A percentile compares a stretch with the other conserved stretches of the same genome.
Evolutionary conservation across 306 rosid species (phyloP).

Genomic region (Pachyrhizus erosus): DNA sequence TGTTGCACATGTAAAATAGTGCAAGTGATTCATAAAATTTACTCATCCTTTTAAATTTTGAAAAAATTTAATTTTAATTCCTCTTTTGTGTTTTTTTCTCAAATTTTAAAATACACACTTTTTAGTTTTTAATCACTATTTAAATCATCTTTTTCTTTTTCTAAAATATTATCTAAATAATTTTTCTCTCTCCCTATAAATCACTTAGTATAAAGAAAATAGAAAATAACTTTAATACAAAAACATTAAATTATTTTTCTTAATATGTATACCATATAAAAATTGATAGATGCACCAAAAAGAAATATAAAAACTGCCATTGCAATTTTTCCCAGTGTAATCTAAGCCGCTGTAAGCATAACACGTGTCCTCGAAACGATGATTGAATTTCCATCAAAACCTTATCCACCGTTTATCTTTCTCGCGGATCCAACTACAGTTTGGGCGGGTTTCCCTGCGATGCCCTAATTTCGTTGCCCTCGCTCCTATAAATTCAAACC

Average conservation of each 20-base stretch:
- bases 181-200: too few species aligned
- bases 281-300: background rate
- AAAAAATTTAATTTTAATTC: too few species aligned
- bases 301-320: background rate
- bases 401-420: slow-evolving; percentile 11
- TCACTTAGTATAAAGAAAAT: too few species aligned
- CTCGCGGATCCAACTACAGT: background rate
- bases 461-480: slow-evolving; percentile 50
- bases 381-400: background rate
- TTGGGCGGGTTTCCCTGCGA: background rate
- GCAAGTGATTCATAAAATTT: too few species aligned
- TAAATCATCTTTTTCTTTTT: too few species aligned
- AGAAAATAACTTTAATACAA: background rate
- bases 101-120: too few species aligned
- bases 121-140: too few species aligned
- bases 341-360: background rate
- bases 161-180: too few species aligned
- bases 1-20: too few species aligned
- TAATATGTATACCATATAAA: background rate
- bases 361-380: background rate
- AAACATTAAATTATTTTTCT: background rate
- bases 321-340: background rate
- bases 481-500: slow-evolving; percentile 37
- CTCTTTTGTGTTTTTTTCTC: too few species aligned
- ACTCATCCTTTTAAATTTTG: too few species aligned